Base-by-base conservation (phyloP, 2,329 filamentous ascomycete species). In the Delphinella strobiligena region DNA sequence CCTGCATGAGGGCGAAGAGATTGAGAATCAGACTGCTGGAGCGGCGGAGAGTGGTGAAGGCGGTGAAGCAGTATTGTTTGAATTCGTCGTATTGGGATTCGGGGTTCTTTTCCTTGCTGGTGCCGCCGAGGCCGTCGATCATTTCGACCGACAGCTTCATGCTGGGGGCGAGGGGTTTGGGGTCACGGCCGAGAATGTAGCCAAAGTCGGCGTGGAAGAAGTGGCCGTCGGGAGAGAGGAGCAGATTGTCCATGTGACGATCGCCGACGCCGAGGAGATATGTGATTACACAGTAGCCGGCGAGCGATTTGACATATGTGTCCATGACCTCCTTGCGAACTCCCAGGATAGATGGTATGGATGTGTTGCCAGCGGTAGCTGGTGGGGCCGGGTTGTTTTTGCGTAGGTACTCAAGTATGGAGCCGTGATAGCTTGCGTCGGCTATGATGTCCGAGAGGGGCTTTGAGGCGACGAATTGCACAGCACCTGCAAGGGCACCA, bases 121-220 rank as follows among this genome's bases (percentile, higher is more conserved):
- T 72, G 10, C 91, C 91, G 31, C 93, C 93, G 86, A 98, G 95
- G 46, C 88, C 91, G 54, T 98, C 91, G 3, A 96, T 85, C 91
- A 98, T 98, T 56, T 98, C 89, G 51, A 88, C 89, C 55, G 82
- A 89, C 7, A 98, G 75, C 61, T 98, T 98, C 80, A 98, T 94
- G 38, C 89, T 78, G 0, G 91, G 91, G 0, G 91, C 89, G 55
- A 98, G 96, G 0, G 91, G 91, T 56, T 98, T 98, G 0, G 91
- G 91, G 51, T 98, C 91, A 31, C 91, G 83, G 14, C 91, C 91
- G 1, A 98, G 80, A 46, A 98, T 98, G 61, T 93, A 98, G 31
- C 93, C 91, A 53, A 98, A 98, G 60, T 98, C 91, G 19, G 89
- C 88, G 58, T 98, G 91, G 72, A 98, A 95, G 68, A 98, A 98